Conservation (phyloP, 2,329 filamentous ascomycete genomes). For the Pseudodiploospora longispora region DNA sequence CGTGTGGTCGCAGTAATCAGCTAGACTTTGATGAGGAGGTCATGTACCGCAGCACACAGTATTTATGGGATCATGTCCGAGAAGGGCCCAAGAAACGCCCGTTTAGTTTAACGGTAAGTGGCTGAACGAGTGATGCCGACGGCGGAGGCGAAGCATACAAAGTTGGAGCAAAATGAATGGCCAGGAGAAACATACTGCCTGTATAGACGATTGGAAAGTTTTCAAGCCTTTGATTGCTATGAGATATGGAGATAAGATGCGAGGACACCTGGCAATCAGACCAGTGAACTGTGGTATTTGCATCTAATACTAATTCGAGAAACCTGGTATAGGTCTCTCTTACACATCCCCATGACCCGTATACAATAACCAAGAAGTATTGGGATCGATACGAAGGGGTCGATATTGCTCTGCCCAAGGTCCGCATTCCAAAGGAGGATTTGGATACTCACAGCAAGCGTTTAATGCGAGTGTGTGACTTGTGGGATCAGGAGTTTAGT, state of each 20-base stretch:
- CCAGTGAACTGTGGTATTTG: too few species aligned
- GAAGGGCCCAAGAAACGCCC: slow-evolving; percentile 64
- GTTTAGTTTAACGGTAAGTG: slow-evolving; percentile 66
- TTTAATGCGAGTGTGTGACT: slow-evolving; percentile 75
- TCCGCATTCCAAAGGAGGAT: slow-evolving; percentile 69
- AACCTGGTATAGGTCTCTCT: slow-evolving; percentile 56
- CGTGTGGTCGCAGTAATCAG: slow-evolving; percentile 87
- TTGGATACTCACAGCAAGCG: slow-evolving; percentile 84
- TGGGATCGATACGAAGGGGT: slow-evolving; percentile 89
- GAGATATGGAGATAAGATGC: background rate
- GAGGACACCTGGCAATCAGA: background rate
- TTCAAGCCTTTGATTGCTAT: background rate
- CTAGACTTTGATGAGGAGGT: slow-evolving; percentile 95
- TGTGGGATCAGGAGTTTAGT: slow-evolving; percentile 75
- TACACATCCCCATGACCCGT: slow-evolving; percentile 91
- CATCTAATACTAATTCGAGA: background rate
- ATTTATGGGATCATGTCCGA: slow-evolving; percentile 84
- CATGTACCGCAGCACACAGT: slow-evolving; percentile 85
- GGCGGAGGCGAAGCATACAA: background rate
- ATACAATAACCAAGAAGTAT: slow-evolving; percentile 87
- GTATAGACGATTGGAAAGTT: background rate
- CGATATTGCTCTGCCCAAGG: slow-evolving; percentile 75
- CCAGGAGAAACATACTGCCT: background rate
- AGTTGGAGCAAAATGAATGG: too few species aligned
- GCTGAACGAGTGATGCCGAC: background rate